Evolutionary conservation across 2,329 filamentous ascomycete species (phyloP).

Genomic region (Nemania sp.): DNA sequence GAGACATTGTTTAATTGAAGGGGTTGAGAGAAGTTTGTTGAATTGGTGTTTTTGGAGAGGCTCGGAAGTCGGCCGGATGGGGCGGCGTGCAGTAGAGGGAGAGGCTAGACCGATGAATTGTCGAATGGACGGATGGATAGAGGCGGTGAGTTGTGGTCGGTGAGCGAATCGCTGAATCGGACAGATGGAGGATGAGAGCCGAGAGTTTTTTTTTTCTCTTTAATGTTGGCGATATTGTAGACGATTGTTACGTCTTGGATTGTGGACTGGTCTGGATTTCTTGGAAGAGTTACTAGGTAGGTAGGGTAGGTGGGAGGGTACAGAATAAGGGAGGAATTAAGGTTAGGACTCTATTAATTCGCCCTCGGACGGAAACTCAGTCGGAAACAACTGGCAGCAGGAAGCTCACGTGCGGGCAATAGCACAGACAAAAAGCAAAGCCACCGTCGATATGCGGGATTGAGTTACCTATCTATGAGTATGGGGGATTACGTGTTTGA

Average conservation of each 20-base stretch:
- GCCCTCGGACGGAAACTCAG: background rate
- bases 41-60: background rate
- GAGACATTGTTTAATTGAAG: slow-evolving; percentile 53
- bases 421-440: background rate
- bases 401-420: slow-evolving; percentile 20
- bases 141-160: slow-evolving; percentile 1
- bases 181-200: background rate
- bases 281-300: background rate
- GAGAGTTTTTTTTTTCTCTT: background rate
- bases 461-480: too few relatives aligned
- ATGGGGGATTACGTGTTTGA: slow-evolving; percentile 26
- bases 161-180: background rate
- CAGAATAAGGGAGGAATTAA: background rate
- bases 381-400: slow-evolving; percentile 5
- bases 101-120: too few relatives aligned
- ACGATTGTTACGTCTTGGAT: background rate
- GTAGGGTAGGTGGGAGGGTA: background rate
- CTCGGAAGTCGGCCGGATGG: slow-evolving; percentile 5
- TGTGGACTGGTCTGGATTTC: background rate
- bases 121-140: background rate
- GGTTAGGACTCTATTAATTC: background rate
- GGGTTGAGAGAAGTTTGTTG: background rate
- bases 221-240: background rate
- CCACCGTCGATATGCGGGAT: too few relatives aligned
- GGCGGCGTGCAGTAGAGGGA: background rate